Evolutionary conservation across 495 filamentous ascomycete genomes (phyloP).

Genomic region (Glarea lozoyensis): DNA sequence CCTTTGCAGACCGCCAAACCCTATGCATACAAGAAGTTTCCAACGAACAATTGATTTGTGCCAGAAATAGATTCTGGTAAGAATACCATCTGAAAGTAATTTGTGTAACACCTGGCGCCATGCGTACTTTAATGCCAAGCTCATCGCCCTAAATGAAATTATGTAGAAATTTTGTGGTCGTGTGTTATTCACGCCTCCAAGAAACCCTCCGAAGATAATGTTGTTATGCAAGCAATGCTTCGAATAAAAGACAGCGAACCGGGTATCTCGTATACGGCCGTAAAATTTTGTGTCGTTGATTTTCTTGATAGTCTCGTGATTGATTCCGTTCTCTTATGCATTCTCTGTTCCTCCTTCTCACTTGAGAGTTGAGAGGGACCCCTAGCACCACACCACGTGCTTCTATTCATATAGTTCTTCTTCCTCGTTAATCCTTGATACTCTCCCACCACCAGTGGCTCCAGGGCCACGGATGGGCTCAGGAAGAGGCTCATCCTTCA

Average conservation of each 20-base stretch:
- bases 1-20: too few relatives aligned
- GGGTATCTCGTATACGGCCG: constrained; percentile 20
- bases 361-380: neutral
- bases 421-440: constrained; percentile 18
- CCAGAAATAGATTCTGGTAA: too few relatives aligned
- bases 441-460: constrained; percentile 16
- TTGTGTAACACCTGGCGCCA: too few relatives aligned
- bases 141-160: too few relatives aligned
- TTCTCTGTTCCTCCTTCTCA: neutral
- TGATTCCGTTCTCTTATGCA: neutral
- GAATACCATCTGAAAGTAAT: too few relatives aligned
- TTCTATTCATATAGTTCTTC: constrained; percentile 15
- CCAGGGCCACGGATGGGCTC: constrained; percentile 7
- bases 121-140: too few relatives aligned
- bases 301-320: constrained; percentile 4
- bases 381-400: neutral
- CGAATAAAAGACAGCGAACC: constrained; percentile 19
- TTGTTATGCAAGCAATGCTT: constrained; percentile 21
- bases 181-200: constrained; percentile 1
- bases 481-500: constrained; percentile 70
- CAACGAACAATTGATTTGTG: too few relatives aligned
- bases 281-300: constrained; percentile 7
- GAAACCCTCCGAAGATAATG: constrained; percentile 9
- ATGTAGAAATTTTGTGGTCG: neutral
- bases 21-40: too few relatives aligned